Evolutionary conservation across 768 basidiomycete genomes (phyloP), one percentile per base, ranked within the genome.

Genomic region (Boletus coccyginus): DNA sequence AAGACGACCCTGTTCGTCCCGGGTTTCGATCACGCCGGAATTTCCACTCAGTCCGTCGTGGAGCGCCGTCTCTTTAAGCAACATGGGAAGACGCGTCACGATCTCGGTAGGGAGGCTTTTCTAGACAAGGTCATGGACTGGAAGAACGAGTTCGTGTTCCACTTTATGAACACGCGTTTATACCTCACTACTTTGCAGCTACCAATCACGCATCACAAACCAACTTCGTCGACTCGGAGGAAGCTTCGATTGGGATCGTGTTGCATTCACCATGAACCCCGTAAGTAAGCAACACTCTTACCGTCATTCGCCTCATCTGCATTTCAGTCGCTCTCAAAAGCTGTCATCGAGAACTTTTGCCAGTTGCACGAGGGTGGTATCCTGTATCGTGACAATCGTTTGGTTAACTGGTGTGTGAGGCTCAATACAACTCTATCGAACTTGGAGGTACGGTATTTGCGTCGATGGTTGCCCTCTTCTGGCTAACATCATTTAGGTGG

Each of bases 391-490:
- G 95, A 94, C 3, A 98, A 98, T 66, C 87, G 96, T 24, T 81
- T 99, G 43, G 96, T 98, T 57, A 97, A 98, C 67, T 99, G 97
- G 96, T 99, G 97, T 76, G 91, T 94, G 46, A 82, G 85, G 70
- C 77, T 99, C 57, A 97, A 98, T 70, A 99, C 97, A 1, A 96
- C 96, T 0, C 77, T 99, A 3, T 98, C 96, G n/a, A 98, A 98
- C 72, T 80, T 99, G 50, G 97, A 98, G 83, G 92, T 90, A 43
- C 52, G 74, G n/a, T 35, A 31, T 52, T 29, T 9, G 12, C 36
- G n/a, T 27, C 17, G 5, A 38, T n/a, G 5, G 3, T 7, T 24
- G 0, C 36, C 29, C 24, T 21, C 27, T 36, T 16, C 46, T 29
- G 19, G n/a, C 38, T 29, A 8, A 57, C 29, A 8, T 48, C 31